Base-by-base conservation (phyloP, 2,329 filamentous ascomycete genomes). In the Dactylonectria macrodidyma region DNA sequence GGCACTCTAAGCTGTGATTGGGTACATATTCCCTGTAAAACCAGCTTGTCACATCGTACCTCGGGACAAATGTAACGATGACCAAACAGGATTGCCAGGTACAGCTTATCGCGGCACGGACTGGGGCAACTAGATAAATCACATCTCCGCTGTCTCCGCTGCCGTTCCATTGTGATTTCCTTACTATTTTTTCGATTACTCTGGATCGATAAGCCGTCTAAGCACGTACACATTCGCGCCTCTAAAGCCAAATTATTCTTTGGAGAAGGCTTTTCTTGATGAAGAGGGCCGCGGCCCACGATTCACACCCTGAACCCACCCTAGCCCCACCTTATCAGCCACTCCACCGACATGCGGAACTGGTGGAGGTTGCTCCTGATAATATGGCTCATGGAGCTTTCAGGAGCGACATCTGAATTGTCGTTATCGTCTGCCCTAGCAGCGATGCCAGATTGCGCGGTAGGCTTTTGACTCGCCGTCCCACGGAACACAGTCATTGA, bases 371-470 rank as follows among this genome's bases (percentile, higher is more conserved):
- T n/a, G 16, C 19, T 60, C 57, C 19, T 70, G n/a, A 14, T 65
- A n/a, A 64, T 55, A 38, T 65, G 64, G 47, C 44, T 71, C 19
- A 46, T 52, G 59, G 56, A 52, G 58, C 48, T 71, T 26, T 54
- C 61, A n/a, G 16, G 52, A 19, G 67, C 30, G 50, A 36, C 56
- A 38, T 57, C 63, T 33, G 46, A 65, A 16, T 54, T 57, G 10
- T n/a, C 58, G 22, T 5, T 47, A 16, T 48, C 62, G 14, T 41
- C 38, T 48, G 52, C 52, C n/a, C 30, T 78, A n/a, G 57, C 69
- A 3, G 38, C 59, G 19, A 65, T 80, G 51, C 79, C 78, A 0
- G 14, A 67, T 5, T 81, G 79, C 71, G 78, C 78, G 44, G 79
- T 81, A 69, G 52, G 78, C 73, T 38, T 10, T 4, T 7, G 5